Evolutionary conservation across 2,329 filamentous ascomycete genomes (phyloP), one percentile per base, ranked within the genome.

Genomic region (Chaetomiaceae sp.): DNA sequence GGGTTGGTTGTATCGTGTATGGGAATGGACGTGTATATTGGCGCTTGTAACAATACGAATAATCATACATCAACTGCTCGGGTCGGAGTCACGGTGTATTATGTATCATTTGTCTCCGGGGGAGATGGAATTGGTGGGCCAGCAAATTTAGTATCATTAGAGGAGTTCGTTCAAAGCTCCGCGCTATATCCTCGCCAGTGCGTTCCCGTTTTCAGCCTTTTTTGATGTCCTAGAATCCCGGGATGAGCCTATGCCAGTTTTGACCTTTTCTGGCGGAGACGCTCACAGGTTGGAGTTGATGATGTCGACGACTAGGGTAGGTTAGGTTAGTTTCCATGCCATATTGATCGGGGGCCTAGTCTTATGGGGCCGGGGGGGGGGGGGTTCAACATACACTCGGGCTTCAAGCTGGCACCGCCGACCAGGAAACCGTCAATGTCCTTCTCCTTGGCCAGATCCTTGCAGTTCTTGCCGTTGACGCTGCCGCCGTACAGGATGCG

Each of bases 341-440:
- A n/a, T n/a, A n/a, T n/a, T n/a, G n/a, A n/a, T n/a, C n/a, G n/a
- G n/a, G n/a, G n/a, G n/a, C n/a, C n/a, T n/a, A n/a, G n/a, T n/a
- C n/a, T n/a, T n/a, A n/a, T n/a, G n/a, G 14, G 30, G 30, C 7
- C 9, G 9, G 30, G 5, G 4, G 30, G 30, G 25, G 6, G 25
- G 25, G n/a, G n/a, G n/a, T n/a, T n/a, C 25, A 5, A 78, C 86
- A 79, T 75, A 89, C 86, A 96, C 60, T 89, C 91, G 68, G 92
- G 92, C 85, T 97, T 97, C 76, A 97, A 82, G 70, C 87, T 93
- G 68, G 92, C 92, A 72, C 92, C 92, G 60, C 92, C 92, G 61
- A 97, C 92, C 62, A 97, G 81, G 85, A 97, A 97, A 53, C 93
- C 93, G 72, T 99, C 93, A 70, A 99, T 96, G 72, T 99, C 93